Evolutionary conservation across 805 yeast genomes (phyloP).

Genomic region (Candida peoriensis): DNA sequence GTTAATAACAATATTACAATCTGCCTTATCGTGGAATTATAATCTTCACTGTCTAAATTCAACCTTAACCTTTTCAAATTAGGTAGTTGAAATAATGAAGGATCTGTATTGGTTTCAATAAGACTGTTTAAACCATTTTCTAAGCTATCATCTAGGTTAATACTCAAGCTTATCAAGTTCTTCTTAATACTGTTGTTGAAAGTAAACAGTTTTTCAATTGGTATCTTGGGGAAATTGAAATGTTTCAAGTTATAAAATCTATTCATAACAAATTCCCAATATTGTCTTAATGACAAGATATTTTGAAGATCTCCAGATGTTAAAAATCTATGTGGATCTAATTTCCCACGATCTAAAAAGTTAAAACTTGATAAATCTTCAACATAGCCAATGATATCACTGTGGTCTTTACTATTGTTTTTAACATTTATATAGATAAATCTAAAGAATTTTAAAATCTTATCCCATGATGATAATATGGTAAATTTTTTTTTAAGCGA

Average conservation of each 20-base stretch:
- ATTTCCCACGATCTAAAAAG: slow-evolving; percentile 18
- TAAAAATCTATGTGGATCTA: slow-evolving; percentile 14
- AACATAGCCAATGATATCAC: slow-evolving; percentile 10
- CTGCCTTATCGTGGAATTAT: background rate
- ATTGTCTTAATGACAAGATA: slow-evolving; percentile 16
- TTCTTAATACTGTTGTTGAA: slow-evolving; percentile 1
- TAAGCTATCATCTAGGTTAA: slow-evolving; percentile 7
- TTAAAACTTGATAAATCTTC: slow-evolving; percentile 18
- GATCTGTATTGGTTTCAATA: slow-evolving; percentile 1
- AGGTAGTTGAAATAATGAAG: slow-evolving; percentile 7
- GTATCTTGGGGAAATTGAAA: slow-evolving; percentile 13
- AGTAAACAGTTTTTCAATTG: slow-evolving; percentile 14
- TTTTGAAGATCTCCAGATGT: slow-evolving; percentile 10
- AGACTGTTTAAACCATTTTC: slow-evolving; percentile 3
- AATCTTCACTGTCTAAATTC: slow-evolving; percentile 7
- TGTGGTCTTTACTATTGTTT: slow-evolving; percentile 1
- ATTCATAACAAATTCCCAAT: slow-evolving; percentile 17
- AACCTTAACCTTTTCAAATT: slow-evolving; percentile 8
- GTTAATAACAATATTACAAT: background rate
- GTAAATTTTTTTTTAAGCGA: slow-evolving; percentile 8
- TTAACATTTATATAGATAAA: slow-evolving; percentile 7
- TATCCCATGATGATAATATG: slow-evolving; percentile 16
- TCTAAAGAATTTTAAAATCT: slow-evolving; percentile 14
- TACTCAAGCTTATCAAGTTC: slow-evolving; percentile 7
- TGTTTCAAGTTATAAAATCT: slow-evolving; percentile 10